Conservation (phyloP, 202 grass and related monocot species). For the Eragrostis tef region DNA sequence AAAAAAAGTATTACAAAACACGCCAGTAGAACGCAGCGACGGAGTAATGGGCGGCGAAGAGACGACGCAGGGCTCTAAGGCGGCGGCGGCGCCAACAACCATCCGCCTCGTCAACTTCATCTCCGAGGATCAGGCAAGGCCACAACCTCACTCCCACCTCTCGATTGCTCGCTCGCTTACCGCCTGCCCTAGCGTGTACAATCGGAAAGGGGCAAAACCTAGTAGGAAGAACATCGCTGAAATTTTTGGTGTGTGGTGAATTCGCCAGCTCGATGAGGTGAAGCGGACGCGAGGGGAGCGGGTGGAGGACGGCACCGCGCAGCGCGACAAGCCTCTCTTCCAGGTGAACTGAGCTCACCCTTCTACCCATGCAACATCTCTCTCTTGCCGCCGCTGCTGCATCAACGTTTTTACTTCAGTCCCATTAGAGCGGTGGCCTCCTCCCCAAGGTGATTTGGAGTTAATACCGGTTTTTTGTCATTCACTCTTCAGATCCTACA, state of each 20-base stretch:
- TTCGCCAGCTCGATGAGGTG: conserved; percentile 67
- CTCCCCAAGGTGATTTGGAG: neutral
- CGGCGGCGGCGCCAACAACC: conserved; percentile 36
- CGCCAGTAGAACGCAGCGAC: neutral
- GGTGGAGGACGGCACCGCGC: conserved; percentile 89
- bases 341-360: conserved; percentile 45
- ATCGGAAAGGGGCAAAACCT: conserved; percentile 25
- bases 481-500: conserved; percentile 65
- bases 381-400: neutral
- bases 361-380: neutral
- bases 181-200: neutral
- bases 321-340: conserved; percentile 86
- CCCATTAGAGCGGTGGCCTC: neutral
- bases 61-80: conserved; percentile 39
- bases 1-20: no score
- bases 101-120: conserved; percentile 94
- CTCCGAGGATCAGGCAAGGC: conserved; percentile 78
- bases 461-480: conserved; percentile 20
- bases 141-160: neutral
- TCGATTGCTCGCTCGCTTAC: conserved; percentile 35
- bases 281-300: conserved; percentile 89
- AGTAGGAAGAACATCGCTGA: conserved; percentile 28
- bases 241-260: neutral
- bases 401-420: neutral
- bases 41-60: conserved; percentile 59